Conservation (phyloP, 257 asterid genomes). For the Parsonsia alboflavescens region DNA sequence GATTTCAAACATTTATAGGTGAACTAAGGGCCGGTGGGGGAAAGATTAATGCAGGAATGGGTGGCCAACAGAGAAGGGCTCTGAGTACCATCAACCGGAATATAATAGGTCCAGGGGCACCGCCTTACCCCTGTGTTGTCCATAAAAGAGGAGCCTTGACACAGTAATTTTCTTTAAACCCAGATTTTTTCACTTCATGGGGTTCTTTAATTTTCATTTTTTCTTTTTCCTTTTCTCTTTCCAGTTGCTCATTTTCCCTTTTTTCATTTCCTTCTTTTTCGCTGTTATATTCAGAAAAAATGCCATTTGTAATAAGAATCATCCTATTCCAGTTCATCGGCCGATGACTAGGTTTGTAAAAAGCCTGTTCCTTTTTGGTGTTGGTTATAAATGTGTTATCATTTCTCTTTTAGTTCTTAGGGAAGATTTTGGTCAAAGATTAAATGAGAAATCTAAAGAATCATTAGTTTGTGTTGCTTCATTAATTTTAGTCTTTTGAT, state of each 20-base stretch:
- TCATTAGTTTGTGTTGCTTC: neutral
- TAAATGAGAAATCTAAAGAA: neutral
- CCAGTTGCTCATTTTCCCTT: neutral
- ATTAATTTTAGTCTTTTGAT: constrained; percentile 12
- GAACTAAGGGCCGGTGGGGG: constrained; percentile 34
- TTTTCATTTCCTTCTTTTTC: neutral
- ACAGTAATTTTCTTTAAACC: constrained; percentile 44
- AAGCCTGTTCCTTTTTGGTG: neutral
- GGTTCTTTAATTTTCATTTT: neutral
- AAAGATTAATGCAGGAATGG: constrained; percentile 23
- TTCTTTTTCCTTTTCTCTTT: neutral
- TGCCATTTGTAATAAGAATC: constrained; percentile 33
- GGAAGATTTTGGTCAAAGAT: neutral
- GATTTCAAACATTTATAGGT: constrained; percentile 26
- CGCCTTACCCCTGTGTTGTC: constrained; percentile 51
- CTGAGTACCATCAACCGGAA: constrained; percentile 59
- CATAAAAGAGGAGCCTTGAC: constrained; percentile 52
- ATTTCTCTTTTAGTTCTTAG: neutral
- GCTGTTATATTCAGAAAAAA: constrained; percentile 41
- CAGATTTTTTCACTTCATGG: neutral
- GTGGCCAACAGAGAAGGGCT: constrained; percentile 61
- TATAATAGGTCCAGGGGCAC: constrained; percentile 37
- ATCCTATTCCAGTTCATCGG: constrained; percentile 46
- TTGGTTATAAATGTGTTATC: neutral
- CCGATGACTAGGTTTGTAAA: constrained; percentile 70